These are phyloP conservation scores for Nitzschia palea DNA, from an alignment of 108 stramenopile species.

Conservation along the genomic window DNA sequence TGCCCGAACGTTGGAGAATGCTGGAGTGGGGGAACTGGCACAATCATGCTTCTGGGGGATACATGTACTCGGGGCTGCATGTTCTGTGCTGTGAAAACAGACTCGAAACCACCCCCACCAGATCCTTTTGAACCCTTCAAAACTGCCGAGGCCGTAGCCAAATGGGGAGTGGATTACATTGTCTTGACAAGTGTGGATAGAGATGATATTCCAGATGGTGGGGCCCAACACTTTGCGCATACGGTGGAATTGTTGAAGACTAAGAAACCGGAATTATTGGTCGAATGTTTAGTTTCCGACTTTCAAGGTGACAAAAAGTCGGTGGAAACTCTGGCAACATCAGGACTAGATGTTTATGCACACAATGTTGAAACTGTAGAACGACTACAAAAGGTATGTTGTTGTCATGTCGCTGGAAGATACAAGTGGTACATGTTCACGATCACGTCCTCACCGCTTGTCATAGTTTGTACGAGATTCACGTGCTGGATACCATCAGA, in stretches of 20 bases:
- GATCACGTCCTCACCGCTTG: not conserved
- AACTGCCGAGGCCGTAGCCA: conserved; percentile 86
- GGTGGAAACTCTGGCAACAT: conserved; percentile 83
- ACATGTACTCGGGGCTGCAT: conserved; percentile 98
- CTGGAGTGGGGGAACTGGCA: conserved; percentile 99
- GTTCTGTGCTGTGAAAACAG: conserved; percentile 98
- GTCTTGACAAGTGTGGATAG: conserved; percentile 97
- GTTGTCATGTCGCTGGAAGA: not conserved
- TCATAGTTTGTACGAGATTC: conserved; percentile 85
- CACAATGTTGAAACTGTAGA: conserved; percentile 99
- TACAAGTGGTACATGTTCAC: not conserved
- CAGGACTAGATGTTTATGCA: conserved; percentile 98
- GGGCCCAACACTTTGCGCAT: conserved; percentile 92
- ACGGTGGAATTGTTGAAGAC: conserved; percentile 93
- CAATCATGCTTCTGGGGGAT: conserved; percentile 99
- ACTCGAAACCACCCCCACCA: conserved; percentile 85
- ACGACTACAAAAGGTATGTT: conserved; percentile 75
- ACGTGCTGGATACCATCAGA: conserved; percentile 93
- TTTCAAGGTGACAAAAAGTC: conserved; percentile 85
- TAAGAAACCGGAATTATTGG: conserved; percentile 86
- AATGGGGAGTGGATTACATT: conserved; percentile 98
- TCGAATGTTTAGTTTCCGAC: conserved; percentile 97
- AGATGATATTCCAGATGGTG: conserved; percentile 96
- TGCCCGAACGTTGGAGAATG: conserved; percentile 99
- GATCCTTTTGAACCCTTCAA: conserved; percentile 97